Evolutionary conservation across 768 basidiomycete genomes (phyloP).

Genomic region (Asterophora parasitica): DNA sequence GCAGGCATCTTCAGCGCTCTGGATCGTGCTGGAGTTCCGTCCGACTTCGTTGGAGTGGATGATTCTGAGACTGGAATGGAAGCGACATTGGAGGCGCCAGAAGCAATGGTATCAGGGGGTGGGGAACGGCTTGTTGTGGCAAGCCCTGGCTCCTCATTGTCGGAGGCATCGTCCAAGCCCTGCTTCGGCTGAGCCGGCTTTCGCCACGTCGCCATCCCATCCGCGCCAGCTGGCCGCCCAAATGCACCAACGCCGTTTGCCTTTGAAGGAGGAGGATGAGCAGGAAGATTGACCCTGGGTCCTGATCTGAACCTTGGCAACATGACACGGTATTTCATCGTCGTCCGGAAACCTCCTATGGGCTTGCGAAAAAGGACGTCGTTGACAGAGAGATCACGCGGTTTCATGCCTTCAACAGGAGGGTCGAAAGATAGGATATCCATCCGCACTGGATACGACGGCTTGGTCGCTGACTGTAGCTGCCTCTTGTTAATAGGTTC

Average conservation of each 20-base stretch:
- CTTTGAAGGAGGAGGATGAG: constrained; percentile 18
- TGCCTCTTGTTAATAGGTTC: constrained; percentile 48
- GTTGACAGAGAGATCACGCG: constrained; percentile 57
- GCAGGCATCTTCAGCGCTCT: constrained; percentile 67
- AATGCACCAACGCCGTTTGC: constrained; percentile 32
- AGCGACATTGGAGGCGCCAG: constrained; percentile 22
- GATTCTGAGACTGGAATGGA: constrained; percentile 27
- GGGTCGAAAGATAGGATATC: constrained; percentile 73
- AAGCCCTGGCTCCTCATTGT: constrained; percentile 26
- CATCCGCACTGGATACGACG: constrained; percentile 40
- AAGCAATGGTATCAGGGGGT: constrained; percentile 44
- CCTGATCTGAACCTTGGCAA: constrained; percentile 33
- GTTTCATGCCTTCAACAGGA: constrained; percentile 60
- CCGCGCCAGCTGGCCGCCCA: constrained; percentile 37
- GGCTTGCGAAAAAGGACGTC: constrained; percentile 57
- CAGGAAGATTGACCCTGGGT: constrained; percentile 28
- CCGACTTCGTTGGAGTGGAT: constrained; percentile 25
- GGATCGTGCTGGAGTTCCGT: constrained; percentile 30
- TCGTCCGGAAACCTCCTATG: constrained; percentile 30
- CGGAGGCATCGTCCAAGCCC: constrained; percentile 16
- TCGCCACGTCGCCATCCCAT: constrained; percentile 41
- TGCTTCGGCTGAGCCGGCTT: constrained; percentile 25
- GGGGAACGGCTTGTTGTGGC: constrained; percentile 65
- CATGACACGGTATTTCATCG: constrained; percentile 34
- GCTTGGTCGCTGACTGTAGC: constrained; percentile 36